Evolutionary conservation across 768 basidiomycete species (phyloP).

Genomic region (Candolleomyces efflorescens): DNA sequence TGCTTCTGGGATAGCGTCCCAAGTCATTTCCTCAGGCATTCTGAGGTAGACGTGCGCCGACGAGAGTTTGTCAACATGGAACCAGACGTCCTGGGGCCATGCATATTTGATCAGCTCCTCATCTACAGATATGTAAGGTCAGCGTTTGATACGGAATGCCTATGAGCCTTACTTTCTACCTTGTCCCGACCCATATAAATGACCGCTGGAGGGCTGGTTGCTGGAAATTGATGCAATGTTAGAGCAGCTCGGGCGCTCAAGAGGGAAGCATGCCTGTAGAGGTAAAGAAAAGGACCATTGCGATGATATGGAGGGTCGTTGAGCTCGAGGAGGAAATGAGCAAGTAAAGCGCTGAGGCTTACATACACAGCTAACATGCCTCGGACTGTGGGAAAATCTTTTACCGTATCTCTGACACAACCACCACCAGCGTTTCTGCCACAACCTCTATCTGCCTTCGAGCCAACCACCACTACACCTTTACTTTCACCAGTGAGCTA

Average conservation of each 20-base stretch:
- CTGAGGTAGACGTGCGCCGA: constrained; percentile 98
- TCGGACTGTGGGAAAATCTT: constrained; percentile 10
- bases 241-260: not conserved
- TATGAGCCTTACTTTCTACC: constrained; percentile 69
- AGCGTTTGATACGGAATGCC: constrained; percentile 12
- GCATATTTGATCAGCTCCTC: constrained; percentile 94
- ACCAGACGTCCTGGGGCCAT: constrained; percentile 87
- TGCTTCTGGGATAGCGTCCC: constrained; percentile 83
- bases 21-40: constrained; percentile 73
- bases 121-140: constrained; percentile 47
- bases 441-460: not conserved
- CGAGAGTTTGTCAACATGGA: constrained; percentile 97
- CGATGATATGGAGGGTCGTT: not conserved
- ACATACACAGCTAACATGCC: not conserved
- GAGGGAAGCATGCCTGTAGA: constrained; percentile 31
- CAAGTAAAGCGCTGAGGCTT: no score
- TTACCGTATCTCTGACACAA: not conserved
- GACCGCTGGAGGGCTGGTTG: constrained; percentile 54
- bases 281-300: constrained; percentile 52
- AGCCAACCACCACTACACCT: not conserved
- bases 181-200: constrained; percentile 98
- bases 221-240: constrained; percentile 33
- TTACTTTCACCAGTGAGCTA: not conserved
- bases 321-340: not conserved
- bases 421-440: not conserved